Evolutionary conservation across 2,329 filamentous ascomycete species (phyloP).

Genomic region (Aspergillus calidoustus): DNA sequence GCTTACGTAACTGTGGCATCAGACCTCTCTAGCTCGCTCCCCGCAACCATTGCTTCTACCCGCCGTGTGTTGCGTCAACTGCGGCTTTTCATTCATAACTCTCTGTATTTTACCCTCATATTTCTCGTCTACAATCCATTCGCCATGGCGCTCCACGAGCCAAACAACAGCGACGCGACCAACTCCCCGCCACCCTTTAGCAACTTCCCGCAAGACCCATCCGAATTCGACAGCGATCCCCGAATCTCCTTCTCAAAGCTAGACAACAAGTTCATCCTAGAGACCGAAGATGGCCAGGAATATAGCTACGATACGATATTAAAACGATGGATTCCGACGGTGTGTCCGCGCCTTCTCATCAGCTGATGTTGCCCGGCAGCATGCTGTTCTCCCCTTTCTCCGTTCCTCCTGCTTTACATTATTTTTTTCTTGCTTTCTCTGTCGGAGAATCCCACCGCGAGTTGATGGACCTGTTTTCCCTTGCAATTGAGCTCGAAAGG

Average conservation of each 20-base stretch:
- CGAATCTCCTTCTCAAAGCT: constrained; percentile 87
- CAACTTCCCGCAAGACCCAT: constrained; percentile 59
- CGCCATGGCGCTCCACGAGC: constrained; percentile 31
- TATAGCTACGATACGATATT: constrained; percentile 77
- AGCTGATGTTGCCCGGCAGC: constrained; percentile 19
- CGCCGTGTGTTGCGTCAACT: background rate
- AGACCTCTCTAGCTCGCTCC: background rate
- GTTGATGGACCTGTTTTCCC: constrained; percentile 17
- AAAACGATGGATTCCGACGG: constrained; percentile 75
- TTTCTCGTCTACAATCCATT: background rate
- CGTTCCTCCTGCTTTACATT: constrained; percentile 4
- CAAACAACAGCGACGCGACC: constrained; percentile 25
- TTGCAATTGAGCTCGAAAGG: constrained; percentile 23
- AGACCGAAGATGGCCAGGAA: constrained; percentile 81
- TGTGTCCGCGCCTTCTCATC: constrained; percentile 42
- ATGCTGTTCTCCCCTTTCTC: constrained; percentile 21
- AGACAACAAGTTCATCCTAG: constrained; percentile 80
- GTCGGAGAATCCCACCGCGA: constrained; percentile 7
- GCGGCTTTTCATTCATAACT: background rate
- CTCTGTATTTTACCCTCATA: background rate
- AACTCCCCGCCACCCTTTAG: constrained; percentile 24
- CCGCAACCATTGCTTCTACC: constrained; percentile 3
- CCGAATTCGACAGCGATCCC: constrained; percentile 75
- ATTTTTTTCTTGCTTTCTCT: constrained; percentile 12
- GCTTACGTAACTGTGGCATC: constrained; percentile 19